Conservation (phyloP, 1,284 basidiomycete genomes). For the Moniliella sp. region DNA sequence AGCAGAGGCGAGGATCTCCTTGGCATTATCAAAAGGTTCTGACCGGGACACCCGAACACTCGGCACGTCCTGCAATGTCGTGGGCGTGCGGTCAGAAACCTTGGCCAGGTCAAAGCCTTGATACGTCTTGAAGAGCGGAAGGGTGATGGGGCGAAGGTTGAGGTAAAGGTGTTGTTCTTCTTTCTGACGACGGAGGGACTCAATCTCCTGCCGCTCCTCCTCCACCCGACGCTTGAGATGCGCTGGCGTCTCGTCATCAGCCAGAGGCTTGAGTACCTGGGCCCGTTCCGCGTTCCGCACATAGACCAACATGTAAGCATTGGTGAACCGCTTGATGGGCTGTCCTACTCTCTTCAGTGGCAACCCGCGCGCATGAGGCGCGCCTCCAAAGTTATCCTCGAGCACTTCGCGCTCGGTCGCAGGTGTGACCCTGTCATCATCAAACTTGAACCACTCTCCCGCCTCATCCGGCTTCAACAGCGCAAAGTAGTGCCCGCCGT, state of each 20-base stretch:
- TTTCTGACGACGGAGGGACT: conserved; percentile 73
- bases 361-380: conserved; percentile 39
- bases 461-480: conserved; percentile 84
- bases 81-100: conserved; percentile 89
- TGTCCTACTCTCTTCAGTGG: no score
- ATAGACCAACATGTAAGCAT: conserved; percentile 97
- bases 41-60: no score
- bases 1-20: no score
- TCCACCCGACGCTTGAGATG: conserved; percentile 79
- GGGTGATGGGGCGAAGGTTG: conserved; percentile 64
- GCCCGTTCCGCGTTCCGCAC: conserved; percentile 59
- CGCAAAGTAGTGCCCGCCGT: conserved; percentile 91
- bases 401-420: conserved; percentile 85
- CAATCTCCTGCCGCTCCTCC: conserved; percentile 66
- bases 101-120: conserved; percentile 87
- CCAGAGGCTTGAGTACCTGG: conserved; percentile 67
- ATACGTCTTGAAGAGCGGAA: conserved; percentile 66
- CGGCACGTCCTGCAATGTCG: no score
- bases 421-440: conserved; percentile 87
- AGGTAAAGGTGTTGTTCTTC: conserved; percentile 91
- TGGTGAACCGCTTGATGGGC: conserved; percentile 91
- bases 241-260: conserved; percentile 67
- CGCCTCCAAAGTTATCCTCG: conserved; percentile 90
- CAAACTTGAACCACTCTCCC: conserved; percentile 85
- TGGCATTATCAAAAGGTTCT: no score